A percentile compares a stretch with the other conserved stretches of the same genome.
These are phyloP conservation scores for Solanum chilense DNA, from an alignment of 257 asterid species.

Conservation along the genomic window DNA sequence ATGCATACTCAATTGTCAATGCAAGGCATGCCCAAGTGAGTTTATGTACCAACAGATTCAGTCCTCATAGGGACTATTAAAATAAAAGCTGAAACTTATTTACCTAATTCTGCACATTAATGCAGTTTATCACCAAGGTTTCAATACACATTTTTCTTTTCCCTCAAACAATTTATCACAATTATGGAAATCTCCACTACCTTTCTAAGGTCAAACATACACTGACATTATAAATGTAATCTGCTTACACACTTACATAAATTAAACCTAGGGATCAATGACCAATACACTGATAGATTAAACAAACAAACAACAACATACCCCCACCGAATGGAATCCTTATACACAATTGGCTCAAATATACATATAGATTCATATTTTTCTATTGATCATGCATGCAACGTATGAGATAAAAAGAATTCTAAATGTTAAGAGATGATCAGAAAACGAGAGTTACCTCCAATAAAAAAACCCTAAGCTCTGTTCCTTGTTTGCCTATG, in stretches of 20 bases:
- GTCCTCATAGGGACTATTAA: background rate
- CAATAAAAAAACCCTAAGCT: background rate
- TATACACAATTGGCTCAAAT: background rate
- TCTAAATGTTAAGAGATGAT: background rate
- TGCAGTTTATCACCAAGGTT: background rate
- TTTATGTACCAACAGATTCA: background rate
- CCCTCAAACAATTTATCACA: background rate
- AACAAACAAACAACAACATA: background rate
- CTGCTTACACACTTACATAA: background rate
- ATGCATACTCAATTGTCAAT: background rate
- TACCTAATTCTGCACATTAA: background rate
- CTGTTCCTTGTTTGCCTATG: background rate
- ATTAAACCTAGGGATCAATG: background rate
- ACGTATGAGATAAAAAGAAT: background rate
- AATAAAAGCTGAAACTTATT: background rate
- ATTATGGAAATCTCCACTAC: background rate
- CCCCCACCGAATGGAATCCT: accelerated
- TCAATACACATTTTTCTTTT: background rate
- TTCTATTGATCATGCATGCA: background rate
- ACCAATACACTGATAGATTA: background rate
- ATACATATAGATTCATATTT: background rate
- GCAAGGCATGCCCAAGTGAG: background rate
- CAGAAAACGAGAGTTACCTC: background rate
- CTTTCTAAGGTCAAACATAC: background rate
- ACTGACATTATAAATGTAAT: background rate